Conservation (phyloP, 768 basidiomycete genomes). For the Amanita rubescens region DNA sequence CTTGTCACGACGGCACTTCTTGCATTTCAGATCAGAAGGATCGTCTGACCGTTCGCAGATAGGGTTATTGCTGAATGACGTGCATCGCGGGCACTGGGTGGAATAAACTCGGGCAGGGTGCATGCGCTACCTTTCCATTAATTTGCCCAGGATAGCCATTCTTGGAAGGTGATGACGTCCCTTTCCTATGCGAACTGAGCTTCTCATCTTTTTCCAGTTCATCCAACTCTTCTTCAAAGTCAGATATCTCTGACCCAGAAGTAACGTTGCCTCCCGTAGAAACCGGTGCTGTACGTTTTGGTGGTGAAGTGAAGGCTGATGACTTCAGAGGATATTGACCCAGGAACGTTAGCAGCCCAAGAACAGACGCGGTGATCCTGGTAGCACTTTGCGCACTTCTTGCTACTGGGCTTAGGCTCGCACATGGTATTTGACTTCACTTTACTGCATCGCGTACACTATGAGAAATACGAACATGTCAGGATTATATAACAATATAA, state of each 20-base stretch:
- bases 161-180: too few species aligned
- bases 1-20: slow-evolving; percentile 4
- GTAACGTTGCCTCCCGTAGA: too few species aligned
- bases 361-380: slow-evolving; percentile 1
- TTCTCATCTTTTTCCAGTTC: too few species aligned
- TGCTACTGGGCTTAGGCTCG: neutral
- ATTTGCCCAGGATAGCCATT: neutral
- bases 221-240: too few species aligned
- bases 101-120: neutral
- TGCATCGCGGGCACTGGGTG: neutral
- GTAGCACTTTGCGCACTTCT: neutral
- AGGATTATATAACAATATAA: neutral
- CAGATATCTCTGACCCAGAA: too few species aligned
- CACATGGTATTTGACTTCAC: neutral
- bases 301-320: neutral
- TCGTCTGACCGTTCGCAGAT: neutral
- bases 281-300: neutral
- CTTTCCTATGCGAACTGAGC: neutral
- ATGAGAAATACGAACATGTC: neutral
- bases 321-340: neutral
- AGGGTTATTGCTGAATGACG: neutral
- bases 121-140: neutral
- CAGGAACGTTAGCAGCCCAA: neutral
- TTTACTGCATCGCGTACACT: neutral
- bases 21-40: neutral